These are phyloP conservation scores for Ceratocystis ficicola DNA, from an alignment of 2,329 filamentous ascomycete genomes.

Conservation along the genomic window DNA sequence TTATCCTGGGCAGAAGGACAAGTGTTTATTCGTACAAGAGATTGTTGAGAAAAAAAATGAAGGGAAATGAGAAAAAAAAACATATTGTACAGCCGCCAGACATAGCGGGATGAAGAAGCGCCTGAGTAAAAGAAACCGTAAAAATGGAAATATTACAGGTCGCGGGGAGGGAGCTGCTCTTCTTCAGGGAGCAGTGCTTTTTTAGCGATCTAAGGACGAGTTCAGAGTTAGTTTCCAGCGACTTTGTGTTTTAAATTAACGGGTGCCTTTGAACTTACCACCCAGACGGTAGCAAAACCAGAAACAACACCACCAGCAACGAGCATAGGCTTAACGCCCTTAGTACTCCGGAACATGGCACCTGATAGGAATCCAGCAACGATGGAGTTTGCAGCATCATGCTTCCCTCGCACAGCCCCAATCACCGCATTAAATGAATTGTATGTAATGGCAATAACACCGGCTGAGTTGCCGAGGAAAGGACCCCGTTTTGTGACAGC, in stretches of 20 bases:
- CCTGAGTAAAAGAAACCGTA: neutral
- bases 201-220: slow-evolving; percentile 22
- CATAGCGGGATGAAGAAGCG: slow-evolving; percentile 11
- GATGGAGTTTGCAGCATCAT: slow-evolving; percentile 83
- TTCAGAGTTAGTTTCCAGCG: slow-evolving; percentile 11
- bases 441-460: slow-evolving; percentile 90
- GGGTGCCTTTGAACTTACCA: slow-evolving; percentile 48
- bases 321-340: slow-evolving; percentile 80
- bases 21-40: slow-evolving; percentile 22
- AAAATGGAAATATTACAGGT: slow-evolving; percentile 17
- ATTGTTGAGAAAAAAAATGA: slow-evolving; percentile 11
- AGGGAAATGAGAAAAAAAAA: slow-evolving; percentile 26
- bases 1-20: neutral
- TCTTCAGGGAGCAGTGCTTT: slow-evolving; percentile 22
- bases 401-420: slow-evolving; percentile 67
- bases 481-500: slow-evolving; percentile 84
- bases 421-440: slow-evolving; percentile 83
- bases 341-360: slow-evolving; percentile 92
- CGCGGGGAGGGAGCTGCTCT: slow-evolving; percentile 20
- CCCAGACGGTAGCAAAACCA: slow-evolving; percentile 73
- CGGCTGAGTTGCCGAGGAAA: slow-evolving; percentile 90
- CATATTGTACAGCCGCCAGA: slow-evolving; percentile 25
- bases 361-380: slow-evolving; percentile 76
- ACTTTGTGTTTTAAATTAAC: neutral
- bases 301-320: slow-evolving; percentile 87